Conservation (phyloP, 2,329 filamentous ascomycete species). For the Aureobasidium leucospermi region DNA sequence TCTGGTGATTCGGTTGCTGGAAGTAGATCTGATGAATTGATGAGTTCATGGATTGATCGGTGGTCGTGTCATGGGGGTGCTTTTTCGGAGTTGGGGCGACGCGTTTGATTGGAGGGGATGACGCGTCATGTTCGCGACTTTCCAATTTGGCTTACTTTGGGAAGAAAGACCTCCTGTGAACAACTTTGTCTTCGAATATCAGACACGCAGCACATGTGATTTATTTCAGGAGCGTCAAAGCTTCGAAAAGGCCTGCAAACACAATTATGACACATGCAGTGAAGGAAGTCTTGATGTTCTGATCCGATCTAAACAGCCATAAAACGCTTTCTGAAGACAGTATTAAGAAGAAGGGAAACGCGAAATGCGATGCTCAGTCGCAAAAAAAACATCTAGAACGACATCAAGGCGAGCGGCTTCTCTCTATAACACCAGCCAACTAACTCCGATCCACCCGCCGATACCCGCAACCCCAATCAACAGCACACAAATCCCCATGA, state of each 20-base stretch:
- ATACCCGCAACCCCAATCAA: conserved; percentile 28
- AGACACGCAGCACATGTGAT: not conserved
- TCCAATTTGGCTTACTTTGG: not conserved
- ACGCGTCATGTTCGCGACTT: not conserved
- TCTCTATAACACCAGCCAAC: conserved; percentile 30
- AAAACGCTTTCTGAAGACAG: too few species aligned
- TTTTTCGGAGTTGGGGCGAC: not conserved
- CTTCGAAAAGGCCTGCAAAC: too few species aligned
- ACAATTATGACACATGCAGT: too few species aligned
- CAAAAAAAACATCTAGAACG: too few species aligned
- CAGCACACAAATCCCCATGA: conserved; percentile 29
- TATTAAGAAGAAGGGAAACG: not conserved
- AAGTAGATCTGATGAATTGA: not conserved
- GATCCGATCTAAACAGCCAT: too few species aligned
- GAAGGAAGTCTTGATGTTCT: too few species aligned
- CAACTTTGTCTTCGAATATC: not conserved
- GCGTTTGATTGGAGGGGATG: not conserved
- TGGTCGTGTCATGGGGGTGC: not conserved
- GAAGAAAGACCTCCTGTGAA: not conserved
- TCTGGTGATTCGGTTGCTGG: not conserved
- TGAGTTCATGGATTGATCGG: not conserved
- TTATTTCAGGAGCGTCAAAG: too few species aligned
- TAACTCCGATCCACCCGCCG: conserved; percentile 30
- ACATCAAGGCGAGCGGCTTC: not conserved
- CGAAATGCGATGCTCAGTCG: not conserved